Conservation (phyloP, 192 early-diverging fungal genomes). For the Backusella mclennaniae region DNA sequence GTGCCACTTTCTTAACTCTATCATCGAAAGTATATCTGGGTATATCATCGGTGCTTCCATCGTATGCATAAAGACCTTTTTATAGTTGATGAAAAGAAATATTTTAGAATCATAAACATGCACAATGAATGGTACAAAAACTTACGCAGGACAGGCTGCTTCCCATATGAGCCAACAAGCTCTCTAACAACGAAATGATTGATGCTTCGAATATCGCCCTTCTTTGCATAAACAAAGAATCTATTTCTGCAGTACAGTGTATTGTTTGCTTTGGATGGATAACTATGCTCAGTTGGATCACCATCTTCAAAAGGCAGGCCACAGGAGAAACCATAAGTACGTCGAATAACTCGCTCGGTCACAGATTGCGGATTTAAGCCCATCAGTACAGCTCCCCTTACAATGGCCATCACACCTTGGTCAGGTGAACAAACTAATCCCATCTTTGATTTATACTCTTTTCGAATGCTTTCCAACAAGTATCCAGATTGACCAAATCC, state of each 20-base stretch:
- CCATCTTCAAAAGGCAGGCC: constrained; percentile 38
- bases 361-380: constrained; percentile 41
- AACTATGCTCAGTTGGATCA: background rate
- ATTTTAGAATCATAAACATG: background rate
- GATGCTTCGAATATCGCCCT: constrained; percentile 34
- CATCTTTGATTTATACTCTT: constrained; percentile 30
- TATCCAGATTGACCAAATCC: constrained; percentile 53
- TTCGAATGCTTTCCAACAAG: constrained; percentile 39
- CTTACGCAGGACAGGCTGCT: background rate
- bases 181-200: constrained; percentile 38
- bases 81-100: background rate
- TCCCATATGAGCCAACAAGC: background rate
- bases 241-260: constrained; percentile 34
- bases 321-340: constrained; percentile 46
- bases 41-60: background rate
- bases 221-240: constrained; percentile 28
- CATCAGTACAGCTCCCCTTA: constrained; percentile 49
- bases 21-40: background rate
- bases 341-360: constrained; percentile 38
- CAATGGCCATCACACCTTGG: constrained; percentile 45
- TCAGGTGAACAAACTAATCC: constrained; percentile 38
- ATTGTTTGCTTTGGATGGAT: background rate
- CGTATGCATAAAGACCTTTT: constrained; percentile 2
- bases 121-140: background rate
- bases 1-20: background rate